These are phyloP conservation scores for Pestalotiopsis sp. DNA, from an alignment of 2,329 filamentous ascomycete species.

Conservation along the genomic window DNA sequence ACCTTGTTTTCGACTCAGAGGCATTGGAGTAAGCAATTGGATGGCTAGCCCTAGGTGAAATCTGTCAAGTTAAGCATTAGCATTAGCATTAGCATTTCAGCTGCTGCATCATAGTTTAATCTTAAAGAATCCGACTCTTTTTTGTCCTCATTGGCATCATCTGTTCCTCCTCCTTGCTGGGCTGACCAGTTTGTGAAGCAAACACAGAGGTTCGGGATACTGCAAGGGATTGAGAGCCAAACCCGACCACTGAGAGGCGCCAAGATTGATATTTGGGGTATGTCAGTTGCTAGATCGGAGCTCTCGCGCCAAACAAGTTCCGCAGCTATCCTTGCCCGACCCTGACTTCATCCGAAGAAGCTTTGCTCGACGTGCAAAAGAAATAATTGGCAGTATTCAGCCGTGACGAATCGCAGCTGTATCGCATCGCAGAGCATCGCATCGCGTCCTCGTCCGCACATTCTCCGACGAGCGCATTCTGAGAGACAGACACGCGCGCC, in stretches of 20 bases:
- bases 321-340: conserved; percentile 5
- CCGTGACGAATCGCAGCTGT: not conserved
- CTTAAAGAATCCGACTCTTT: not conserved
- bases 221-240: too few relatives aligned
- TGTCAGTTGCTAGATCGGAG: conserved; percentile 3
- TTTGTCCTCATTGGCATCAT: not conserved
- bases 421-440: too few relatives aligned
- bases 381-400: not conserved
- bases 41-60: not conserved
- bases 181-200: too few relatives aligned
- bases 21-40: not conserved
- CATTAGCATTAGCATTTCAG: too few relatives aligned
- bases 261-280: not conserved
- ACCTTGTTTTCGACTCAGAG: not conserved
- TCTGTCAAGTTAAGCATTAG: not conserved
- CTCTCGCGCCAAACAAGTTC: conserved; percentile 1
- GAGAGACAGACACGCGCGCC: not conserved
- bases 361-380: not conserved
- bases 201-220: too few relatives aligned
- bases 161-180: not conserved
- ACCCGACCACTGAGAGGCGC: not conserved
- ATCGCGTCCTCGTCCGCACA: not conserved
- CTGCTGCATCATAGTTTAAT: not conserved
- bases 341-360: not conserved
- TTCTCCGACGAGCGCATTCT: not conserved